Conservation (phyloP, 2,329 filamentous ascomycete genomes). For the Colletotrichum lini region DNA sequence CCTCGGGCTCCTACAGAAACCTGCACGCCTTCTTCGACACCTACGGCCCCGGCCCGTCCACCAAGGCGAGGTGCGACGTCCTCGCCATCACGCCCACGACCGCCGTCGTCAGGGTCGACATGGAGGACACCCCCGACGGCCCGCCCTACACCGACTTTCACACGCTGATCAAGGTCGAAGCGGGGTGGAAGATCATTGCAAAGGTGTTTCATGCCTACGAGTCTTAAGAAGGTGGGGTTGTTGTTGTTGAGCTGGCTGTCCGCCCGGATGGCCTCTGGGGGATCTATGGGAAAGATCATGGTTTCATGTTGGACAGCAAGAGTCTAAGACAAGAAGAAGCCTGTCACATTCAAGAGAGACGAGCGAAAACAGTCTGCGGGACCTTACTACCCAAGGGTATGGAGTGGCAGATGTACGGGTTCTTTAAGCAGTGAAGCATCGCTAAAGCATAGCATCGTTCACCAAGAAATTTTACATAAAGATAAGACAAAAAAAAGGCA, state of each 20-base stretch:
- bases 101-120: constrained; percentile 41
- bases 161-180: constrained; percentile 42
- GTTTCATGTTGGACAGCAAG: too few relatives aligned
- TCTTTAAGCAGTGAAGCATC: too few relatives aligned
- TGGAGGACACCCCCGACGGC: constrained; percentile 36
- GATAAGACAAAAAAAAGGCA: rapidly evolving
- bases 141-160: constrained; percentile 39
- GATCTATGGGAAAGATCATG: too few relatives aligned
- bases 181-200: constrained; percentile 37
- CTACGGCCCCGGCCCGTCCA: not conserved
- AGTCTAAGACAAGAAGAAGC: too few relatives aligned
- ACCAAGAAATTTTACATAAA: too few relatives aligned
- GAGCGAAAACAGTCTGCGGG: too few relatives aligned
- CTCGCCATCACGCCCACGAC: constrained; percentile 42
- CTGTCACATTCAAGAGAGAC: too few relatives aligned
- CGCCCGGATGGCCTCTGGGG: too few relatives aligned
- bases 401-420: too few relatives aligned
- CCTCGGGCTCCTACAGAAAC: not conserved
- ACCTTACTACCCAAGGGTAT: too few relatives aligned
- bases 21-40: not conserved
- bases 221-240: not conserved
- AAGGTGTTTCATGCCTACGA: constrained; percentile 44
- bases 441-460: too few relatives aligned
- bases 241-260: too few relatives aligned
- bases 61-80: constrained; percentile 40